Evolutionary conservation across 768 basidiomycete genomes (phyloP).

Genomic region (Boletus sp.): DNA sequence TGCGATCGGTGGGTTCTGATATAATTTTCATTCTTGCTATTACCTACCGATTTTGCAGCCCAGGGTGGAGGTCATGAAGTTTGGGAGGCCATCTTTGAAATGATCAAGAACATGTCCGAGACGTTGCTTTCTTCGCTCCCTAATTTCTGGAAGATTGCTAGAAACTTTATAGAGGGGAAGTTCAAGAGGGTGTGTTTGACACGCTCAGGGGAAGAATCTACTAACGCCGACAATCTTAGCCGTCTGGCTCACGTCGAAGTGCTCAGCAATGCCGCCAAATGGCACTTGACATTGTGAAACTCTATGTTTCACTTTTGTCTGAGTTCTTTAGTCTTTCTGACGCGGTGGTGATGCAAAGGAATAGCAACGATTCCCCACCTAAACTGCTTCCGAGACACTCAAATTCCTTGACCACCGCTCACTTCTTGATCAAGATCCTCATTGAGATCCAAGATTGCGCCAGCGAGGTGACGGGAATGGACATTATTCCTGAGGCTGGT

Average conservation of each 20-base stretch:
- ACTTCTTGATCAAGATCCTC: conserved; percentile 77
- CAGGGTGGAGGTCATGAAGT: conserved; percentile 68
- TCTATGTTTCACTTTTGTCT: conserved; percentile 81
- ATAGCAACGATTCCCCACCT: conserved; percentile 41
- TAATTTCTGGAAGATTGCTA: conserved; percentile 91
- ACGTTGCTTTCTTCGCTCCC: conserved; percentile 80
- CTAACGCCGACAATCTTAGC: conserved; percentile 19
- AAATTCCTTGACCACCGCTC: conserved; percentile 77
- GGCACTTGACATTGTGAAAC: conserved; percentile 82
- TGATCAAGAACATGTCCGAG: conserved; percentile 86
- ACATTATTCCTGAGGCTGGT: conserved; percentile 74
- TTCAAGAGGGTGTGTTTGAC: conserved; percentile 71
- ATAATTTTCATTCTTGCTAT: not conserved
- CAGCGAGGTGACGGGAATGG: conserved; percentile 75
- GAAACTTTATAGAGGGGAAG: conserved; percentile 89
- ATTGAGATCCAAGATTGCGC: conserved; percentile 85
- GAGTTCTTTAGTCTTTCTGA: conserved; percentile 85
- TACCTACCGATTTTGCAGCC: conserved; percentile 39
- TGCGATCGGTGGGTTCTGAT: conserved; percentile 48
- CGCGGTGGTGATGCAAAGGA: conserved; percentile 59
- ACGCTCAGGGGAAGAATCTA: not conserved
- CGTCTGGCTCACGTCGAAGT: conserved; percentile 63
- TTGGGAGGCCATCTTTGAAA: conserved; percentile 76
- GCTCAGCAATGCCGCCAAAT: conserved; percentile 82
- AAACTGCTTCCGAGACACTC: conserved; percentile 67